Base-by-base conservation (phyloP, 148 eudicot species). In the Rhododendron mucronatum region DNA sequence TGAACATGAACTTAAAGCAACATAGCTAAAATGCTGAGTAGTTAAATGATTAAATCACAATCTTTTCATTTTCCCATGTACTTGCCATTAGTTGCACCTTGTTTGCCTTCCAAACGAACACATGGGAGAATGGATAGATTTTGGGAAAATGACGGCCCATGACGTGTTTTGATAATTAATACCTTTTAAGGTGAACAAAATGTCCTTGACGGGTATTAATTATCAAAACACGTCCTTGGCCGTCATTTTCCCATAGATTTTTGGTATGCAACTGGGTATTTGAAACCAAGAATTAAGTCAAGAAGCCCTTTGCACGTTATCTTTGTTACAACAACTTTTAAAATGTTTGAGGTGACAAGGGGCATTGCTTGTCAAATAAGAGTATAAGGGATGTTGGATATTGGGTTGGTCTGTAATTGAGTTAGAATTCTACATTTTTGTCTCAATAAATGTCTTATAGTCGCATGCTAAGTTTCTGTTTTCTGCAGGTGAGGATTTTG, bases 401-500 rank as follows among this genome's bases (percentile, higher is more conserved):
- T 78, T 13, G 12, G 47, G n/a, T 39, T 76, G 48, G 47, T 39
- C 26, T 20, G 45, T 45, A 41, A 41, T 37, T 37, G n/a, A 74
- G 45, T 75, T 75, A 16, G 78, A 30, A 20, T 18, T 39, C 26
- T 37, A 37, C 50, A 39, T 39, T 39, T 76, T 39, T 23, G 80
- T 76, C 5, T 20, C 9, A 41, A 41, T 39, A 45, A 3, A n/a
- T 45, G 50, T 47, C 11, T 50, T 6, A 51, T 15, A 26, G 77
- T 61, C 23, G 50, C 39, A 84, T 59, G 26, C 30, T 86, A 13
- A 67, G 57, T 67, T 33, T 57, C 30, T 37, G 10, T 86, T 82
- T 26, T 41, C 21, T 82, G 65, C 89, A 90, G 92, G 92, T 85
- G 92, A 90, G 92, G 92, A 90, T 71, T 90, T 90, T 83, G 92